These are phyloP conservation scores for Gonapodya prolifera DNA, from an alignment of 192 early-diverging fungal genomes.

Conservation along the genomic window DNA sequence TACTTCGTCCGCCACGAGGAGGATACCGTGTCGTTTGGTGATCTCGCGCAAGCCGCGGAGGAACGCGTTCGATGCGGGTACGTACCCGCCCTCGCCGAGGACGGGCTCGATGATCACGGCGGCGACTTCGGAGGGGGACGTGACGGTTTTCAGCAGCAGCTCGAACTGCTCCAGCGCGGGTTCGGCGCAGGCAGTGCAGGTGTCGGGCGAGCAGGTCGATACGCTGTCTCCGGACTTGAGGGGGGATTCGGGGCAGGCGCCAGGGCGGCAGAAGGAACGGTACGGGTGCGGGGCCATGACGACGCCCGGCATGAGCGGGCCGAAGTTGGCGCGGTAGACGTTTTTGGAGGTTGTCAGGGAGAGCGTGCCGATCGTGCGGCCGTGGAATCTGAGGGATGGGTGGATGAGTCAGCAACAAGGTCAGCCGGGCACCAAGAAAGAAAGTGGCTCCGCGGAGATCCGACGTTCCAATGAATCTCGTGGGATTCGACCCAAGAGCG, in stretches of 20 bases:
- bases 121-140: slow-evolving; percentile 23
- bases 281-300: slow-evolving; percentile 24
- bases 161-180: slow-evolving; percentile 23
- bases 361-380: slow-evolving; percentile 28
- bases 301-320: slow-evolving; percentile 29
- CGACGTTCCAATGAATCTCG: too few relatives aligned
- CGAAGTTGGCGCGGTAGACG: slow-evolving; percentile 19
- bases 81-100: slow-evolving; percentile 28
- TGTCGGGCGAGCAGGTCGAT: too few relatives aligned
- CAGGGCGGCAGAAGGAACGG: slow-evolving; percentile 20
- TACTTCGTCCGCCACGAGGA: slow-evolving; percentile 26
- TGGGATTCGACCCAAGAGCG: too few relatives aligned
- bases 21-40: slow-evolving; percentile 20
- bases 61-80: slow-evolving; percentile 20
- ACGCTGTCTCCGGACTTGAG: too few relatives aligned
- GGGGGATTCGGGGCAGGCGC: too few relatives aligned
- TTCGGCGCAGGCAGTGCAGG: slow-evolving; percentile 20
- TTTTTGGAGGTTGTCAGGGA: slow-evolving; percentile 28
- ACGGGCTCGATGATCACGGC: slow-evolving; percentile 26
- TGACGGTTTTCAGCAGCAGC: slow-evolving; percentile 20
- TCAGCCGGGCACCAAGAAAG: too few relatives aligned
- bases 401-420: too few relatives aligned
- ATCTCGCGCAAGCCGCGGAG: slow-evolving; percentile 16
- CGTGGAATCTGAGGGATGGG: too few relatives aligned
- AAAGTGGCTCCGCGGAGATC: too few relatives aligned